Evolutionary conservation across 2,329 filamentous ascomycete species (phyloP).

Genomic region (Sporothrix schenckii): DNA sequence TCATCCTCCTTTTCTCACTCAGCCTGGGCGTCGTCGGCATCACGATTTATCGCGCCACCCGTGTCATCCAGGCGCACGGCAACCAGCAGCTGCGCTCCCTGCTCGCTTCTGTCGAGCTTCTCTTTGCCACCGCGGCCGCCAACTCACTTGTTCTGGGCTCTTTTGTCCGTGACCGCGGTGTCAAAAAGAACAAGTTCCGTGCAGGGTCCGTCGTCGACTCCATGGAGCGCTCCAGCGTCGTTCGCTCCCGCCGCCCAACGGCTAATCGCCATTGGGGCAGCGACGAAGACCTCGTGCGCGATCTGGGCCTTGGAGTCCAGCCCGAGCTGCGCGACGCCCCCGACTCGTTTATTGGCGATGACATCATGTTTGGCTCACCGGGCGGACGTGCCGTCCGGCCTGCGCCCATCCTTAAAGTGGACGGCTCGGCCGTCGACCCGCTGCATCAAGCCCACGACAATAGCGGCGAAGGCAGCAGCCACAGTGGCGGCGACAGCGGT

Average conservation of each 20-base stretch:
- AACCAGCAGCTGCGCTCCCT: conserved; percentile 86
- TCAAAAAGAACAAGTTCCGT: conserved; percentile 86
- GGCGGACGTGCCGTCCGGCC: neutral
- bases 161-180: conserved; percentile 84
- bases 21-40: conserved; percentile 79
- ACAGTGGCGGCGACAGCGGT: neutral
- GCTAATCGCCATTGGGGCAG: conserved; percentile 76
- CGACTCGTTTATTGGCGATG: conserved; percentile 36
- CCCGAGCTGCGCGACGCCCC: conserved; percentile 53
- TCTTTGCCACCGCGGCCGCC: conserved; percentile 83
- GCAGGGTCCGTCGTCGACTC: conserved; percentile 66
- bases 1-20: conserved; percentile 79
- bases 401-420: conserved; percentile 39
- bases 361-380: conserved; percentile 12
- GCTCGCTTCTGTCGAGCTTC: conserved; percentile 84
- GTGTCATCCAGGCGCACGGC: conserved; percentile 70
- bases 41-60: conserved; percentile 78
- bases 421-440: conserved; percentile 44
- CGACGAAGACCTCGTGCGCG: conserved; percentile 85
- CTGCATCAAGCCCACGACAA: conserved; percentile 32
- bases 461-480: neutral
- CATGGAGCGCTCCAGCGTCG: conserved; percentile 53
- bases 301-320: conserved; percentile 70
- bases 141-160: conserved; percentile 90
- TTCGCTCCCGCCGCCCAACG: conserved; percentile 51